phyloP scores from a whole-genome alignment of 169 alveolate genomes.

The Plasmodium sp. region DNA sequence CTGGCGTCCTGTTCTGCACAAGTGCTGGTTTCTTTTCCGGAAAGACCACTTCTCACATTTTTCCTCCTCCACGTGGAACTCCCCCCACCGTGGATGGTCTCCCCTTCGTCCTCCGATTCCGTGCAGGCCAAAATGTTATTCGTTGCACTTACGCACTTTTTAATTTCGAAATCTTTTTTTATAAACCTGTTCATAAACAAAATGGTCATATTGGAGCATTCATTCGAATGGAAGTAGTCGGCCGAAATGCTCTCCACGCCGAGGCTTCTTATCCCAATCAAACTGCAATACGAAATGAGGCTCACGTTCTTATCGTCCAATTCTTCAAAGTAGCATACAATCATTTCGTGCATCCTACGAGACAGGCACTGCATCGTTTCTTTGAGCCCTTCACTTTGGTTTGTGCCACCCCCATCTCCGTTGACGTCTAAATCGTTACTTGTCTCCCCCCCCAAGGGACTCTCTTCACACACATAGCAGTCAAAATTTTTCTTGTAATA shows the following conservation, averaged over 20 bases:
- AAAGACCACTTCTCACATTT: background rate
- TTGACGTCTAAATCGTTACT: background rate
- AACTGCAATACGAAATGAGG: conserved; percentile 25
- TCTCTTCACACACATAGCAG: conserved; percentile 36
- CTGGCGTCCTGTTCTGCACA: background rate
- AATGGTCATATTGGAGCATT: conserved; percentile 51
- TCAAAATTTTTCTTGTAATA: conserved; percentile 37
- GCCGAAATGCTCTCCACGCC: conserved; percentile 15
- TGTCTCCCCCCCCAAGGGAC: background rate
- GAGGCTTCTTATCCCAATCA: conserved; percentile 32
- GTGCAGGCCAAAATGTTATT: conserved; percentile 47
- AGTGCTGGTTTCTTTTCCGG: background rate
- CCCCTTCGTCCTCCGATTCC: conserved; percentile 10
- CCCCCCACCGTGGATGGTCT: background rate
- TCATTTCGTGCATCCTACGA: background rate
- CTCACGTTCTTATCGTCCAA: conserved; percentile 49
- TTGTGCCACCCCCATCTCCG: background rate
- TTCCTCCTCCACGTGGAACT: background rate
- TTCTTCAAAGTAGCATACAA: conserved; percentile 38
- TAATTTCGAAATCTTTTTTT: conserved; percentile 70
- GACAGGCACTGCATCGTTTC: background rate
- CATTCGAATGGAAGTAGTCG: conserved; percentile 39
- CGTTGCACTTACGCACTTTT: conserved; percentile 8
- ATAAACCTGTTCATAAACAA: conserved; percentile 63
- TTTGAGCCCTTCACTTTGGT: background rate